Conservation (phyloP, 257 asterid species). For the Solanum virginianum region DNA sequence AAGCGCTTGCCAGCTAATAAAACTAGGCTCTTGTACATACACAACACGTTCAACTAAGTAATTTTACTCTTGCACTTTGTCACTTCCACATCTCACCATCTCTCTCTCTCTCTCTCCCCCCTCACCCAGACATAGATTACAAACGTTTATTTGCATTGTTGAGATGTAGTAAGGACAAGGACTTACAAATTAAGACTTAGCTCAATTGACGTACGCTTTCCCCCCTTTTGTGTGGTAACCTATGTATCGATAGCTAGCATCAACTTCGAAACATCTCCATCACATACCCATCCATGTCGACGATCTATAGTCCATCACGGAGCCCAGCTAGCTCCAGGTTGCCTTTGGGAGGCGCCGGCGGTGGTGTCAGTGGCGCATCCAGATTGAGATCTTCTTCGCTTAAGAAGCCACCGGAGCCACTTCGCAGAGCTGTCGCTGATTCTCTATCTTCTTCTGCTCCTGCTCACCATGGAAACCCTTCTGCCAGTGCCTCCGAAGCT, state of each 20-base stretch:
- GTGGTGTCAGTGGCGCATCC: slow-evolving; percentile 15
- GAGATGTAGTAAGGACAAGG: background rate
- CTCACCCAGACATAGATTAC: background rate
- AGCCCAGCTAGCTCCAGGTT: slow-evolving; percentile 63
- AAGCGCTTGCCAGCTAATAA: background rate
- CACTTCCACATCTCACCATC: background rate
- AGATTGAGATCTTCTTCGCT: slow-evolving; percentile 83
- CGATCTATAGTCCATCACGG: slow-evolving; percentile 65
- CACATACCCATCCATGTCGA: slow-evolving; percentile 25
- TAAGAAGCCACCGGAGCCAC: slow-evolving; percentile 98
- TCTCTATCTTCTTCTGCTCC: slow-evolving; percentile 79
- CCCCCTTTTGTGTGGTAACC: background rate
- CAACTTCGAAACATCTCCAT: background rate
- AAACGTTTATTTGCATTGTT: background rate
- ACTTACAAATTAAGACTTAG: background rate
- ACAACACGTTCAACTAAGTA: background rate
- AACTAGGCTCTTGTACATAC: background rate
- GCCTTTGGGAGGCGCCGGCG: slow-evolving; percentile 49
- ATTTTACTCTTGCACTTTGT: background rate
- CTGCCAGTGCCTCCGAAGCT: slow-evolving; percentile 44
- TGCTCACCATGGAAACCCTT: slow-evolving; percentile 33
- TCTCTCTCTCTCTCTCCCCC: background rate
- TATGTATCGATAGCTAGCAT: background rate
- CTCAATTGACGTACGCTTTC: background rate
- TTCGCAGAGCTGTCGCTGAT: slow-evolving; percentile 93